Conservation (phyloP, 352 stramenopile genomes). For the Pythium diclinum region DNA sequence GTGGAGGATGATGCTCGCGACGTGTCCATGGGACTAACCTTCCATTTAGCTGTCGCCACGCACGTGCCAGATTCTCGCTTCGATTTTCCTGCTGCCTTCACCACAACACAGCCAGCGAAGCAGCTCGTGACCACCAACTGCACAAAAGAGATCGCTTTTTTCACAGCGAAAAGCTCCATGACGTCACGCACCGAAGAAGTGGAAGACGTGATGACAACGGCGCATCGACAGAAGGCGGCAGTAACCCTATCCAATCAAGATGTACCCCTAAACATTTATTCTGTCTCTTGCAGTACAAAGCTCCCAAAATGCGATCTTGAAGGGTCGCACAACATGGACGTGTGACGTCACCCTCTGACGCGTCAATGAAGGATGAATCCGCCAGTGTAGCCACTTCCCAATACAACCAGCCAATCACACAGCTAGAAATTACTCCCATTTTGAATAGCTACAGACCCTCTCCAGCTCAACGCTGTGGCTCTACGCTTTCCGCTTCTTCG, state of each 20-base stretch:
- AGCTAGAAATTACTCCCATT: slow-evolving; percentile 4
- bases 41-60: not conserved
- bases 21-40: not conserved
- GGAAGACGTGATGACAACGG: not conserved
- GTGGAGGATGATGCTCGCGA: not conserved
- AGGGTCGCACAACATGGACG: not conserved
- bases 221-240: not conserved
- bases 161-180: not conserved
- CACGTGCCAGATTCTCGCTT: not conserved
- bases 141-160: not conserved
- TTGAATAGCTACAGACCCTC: not conserved
- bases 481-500: slow-evolving; percentile 49
- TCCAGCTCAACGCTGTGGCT: not conserved
- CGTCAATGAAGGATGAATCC: not conserved
- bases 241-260: not conserved
- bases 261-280: not conserved
- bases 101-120: not conserved
- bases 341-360: slow-evolving; percentile 12
- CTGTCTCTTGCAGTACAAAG: slow-evolving; percentile 2
- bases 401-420: not conserved
- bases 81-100: not conserved
- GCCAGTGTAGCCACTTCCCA: not conserved
- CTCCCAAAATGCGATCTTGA: slow-evolving; percentile 12
- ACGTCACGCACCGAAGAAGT: not conserved
- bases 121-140: not conserved